Evolutionary conservation across 345 rosid genomes (phyloP).

Genomic region (Firmiana major): DNA sequence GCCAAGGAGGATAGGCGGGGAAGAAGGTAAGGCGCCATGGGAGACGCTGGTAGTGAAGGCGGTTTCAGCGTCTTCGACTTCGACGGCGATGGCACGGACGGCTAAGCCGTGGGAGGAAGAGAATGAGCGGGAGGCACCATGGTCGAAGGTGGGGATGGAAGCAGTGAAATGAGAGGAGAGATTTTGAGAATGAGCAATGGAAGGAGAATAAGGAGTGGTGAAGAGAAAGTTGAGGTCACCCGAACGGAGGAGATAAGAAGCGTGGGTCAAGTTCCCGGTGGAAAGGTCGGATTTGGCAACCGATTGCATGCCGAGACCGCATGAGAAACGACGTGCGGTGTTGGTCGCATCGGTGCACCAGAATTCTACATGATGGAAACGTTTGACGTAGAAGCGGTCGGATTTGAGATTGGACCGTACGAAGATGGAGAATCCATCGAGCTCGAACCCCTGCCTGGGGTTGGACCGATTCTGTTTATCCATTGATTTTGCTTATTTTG

Average conservation of each 20-base stretch:
- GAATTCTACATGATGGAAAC: constrained; percentile 89
- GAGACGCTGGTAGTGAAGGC: constrained; percentile 60
- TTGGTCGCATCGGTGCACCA: constrained; percentile 92
- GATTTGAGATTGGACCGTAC: constrained; percentile 62
- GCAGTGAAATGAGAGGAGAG: constrained; percentile 33
- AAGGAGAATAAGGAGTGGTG: constrained; percentile 83
- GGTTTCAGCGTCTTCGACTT: constrained; percentile 70
- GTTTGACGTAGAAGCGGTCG: constrained; percentile 60
- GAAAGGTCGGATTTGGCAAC: constrained; percentile 88
- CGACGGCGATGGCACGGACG: constrained; percentile 65
- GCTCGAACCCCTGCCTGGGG: no score
- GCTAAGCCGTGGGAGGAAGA: constrained; percentile 67
- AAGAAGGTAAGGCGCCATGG: constrained; percentile 59
- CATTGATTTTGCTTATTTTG: no score
- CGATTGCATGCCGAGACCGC: constrained; percentile 89
- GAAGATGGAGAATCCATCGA: constrained; percentile 36
- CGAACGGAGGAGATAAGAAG: constrained; percentile 80
- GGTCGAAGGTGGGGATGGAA: constrained; percentile 58
- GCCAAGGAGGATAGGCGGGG: constrained; percentile 43
- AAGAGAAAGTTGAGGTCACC: constrained; percentile 78
- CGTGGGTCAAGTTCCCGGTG: constrained; percentile 81
- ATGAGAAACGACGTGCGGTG: constrained; percentile 73
- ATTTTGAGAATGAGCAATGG: constrained; percentile 28
- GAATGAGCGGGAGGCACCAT: constrained; percentile 40
- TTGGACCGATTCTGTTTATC: no score